These are phyloP conservation scores for Mycena galopus DNA, from an alignment of 768 basidiomycete genomes.

Conservation along the genomic window DNA sequence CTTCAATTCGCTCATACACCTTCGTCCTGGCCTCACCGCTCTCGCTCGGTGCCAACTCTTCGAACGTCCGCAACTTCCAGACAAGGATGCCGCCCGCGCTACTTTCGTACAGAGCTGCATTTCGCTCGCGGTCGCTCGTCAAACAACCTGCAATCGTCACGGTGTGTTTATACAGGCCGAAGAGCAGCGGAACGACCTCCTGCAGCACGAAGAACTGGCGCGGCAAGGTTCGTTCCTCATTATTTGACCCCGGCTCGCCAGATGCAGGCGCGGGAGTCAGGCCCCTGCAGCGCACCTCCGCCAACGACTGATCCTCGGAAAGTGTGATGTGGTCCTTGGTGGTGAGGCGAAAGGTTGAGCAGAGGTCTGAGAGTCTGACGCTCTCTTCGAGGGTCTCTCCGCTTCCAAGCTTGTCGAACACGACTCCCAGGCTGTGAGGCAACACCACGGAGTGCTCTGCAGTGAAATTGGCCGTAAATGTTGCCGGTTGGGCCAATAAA, in stretches of 20 bases:
- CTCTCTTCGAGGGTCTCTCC: conserved; percentile 4
- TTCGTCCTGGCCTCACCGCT: not conserved
- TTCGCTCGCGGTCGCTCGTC: conserved; percentile 1
- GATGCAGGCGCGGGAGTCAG: not conserved
- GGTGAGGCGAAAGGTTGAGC: not conserved
- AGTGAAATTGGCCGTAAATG: not conserved
- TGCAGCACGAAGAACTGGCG: conserved; percentile 12
- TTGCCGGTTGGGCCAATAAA: not conserved
- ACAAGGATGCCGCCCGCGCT: not conserved
- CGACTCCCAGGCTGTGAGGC: not conserved
- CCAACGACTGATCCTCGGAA: not conserved
- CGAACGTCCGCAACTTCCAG: conserved; percentile 1
- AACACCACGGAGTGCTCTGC: not conserved
- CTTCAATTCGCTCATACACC: not conserved
- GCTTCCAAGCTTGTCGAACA: not conserved
- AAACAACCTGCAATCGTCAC: conserved; percentile 2
- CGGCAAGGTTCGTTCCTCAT: not conserved
- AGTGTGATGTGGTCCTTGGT: not conserved
- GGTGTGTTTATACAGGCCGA: not conserved
- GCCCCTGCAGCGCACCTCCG: not conserved
- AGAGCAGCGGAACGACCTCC: not conserved
- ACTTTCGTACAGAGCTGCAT: not conserved
- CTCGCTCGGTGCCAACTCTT: not conserved
- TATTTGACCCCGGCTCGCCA: not conserved
- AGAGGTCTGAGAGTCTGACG: conserved; percentile 4